A percentile compares a stretch with the other conserved stretches of the same genome.
These are phyloP conservation scores for Fusarium sp. DNA, from an alignment of 2,329 filamentous ascomycete species.

Conservation along the genomic window DNA sequence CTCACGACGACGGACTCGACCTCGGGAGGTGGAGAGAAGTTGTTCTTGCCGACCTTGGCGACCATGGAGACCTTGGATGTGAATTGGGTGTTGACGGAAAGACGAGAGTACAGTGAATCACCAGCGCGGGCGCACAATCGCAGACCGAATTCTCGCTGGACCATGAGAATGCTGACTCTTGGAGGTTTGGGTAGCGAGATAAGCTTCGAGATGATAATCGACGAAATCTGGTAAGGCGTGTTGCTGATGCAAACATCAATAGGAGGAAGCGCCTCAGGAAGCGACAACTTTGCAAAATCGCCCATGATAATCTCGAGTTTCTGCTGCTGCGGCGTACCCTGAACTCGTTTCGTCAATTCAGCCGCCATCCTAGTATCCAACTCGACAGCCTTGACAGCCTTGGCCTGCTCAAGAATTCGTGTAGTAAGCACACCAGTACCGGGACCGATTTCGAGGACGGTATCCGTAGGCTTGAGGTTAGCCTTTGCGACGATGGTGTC, in stretches of 20 bases:
- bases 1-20: constrained; percentile 93
- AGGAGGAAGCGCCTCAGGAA: constrained; percentile 74
- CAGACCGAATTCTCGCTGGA: constrained; percentile 94
- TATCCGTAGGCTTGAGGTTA: constrained; percentile 87
- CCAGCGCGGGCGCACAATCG: constrained; percentile 88
- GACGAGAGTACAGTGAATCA: constrained; percentile 88
- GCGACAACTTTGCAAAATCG: constrained; percentile 85
- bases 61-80: constrained; percentile 75
- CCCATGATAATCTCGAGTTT: constrained; percentile 89
- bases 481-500: constrained; percentile 80
- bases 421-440: constrained; percentile 92
- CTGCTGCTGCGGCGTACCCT: constrained; percentile 86
- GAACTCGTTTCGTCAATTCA: constrained; percentile 92
- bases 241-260: constrained; percentile 86
- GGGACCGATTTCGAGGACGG: constrained; percentile 91
- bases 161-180: constrained; percentile 90
- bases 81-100: constrained; percentile 94
- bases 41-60: constrained; percentile 95
- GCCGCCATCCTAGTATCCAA: constrained; percentile 97
- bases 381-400: constrained; percentile 86
- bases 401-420: constrained; percentile 87
- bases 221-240: constrained; percentile 78
- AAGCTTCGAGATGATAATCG: constrained; percentile 90
- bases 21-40: constrained; percentile 93
- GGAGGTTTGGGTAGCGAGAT: constrained; percentile 85